Evolutionary conservation across 1,284 basidiomycete genomes (phyloP).

Genomic region (Cryptococcus wingfieldii): DNA sequence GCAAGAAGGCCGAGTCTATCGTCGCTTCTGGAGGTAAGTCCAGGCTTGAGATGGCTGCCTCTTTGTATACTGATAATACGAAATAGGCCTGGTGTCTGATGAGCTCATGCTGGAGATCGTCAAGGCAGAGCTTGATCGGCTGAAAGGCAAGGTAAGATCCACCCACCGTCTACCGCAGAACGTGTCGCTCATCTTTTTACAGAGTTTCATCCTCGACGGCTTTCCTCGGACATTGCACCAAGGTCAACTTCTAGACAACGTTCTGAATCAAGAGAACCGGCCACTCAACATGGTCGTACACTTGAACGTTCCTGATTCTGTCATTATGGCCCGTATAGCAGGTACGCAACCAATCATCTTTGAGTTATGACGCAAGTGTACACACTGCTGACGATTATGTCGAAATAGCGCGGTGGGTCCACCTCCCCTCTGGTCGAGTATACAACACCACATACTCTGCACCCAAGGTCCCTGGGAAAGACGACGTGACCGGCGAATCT

Average conservation of each 20-base stretch:
- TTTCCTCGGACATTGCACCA: conserved; percentile 92
- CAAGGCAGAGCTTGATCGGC: conserved; percentile 43
- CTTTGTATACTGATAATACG: conserved; percentile 1
- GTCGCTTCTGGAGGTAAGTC: conserved; percentile 45
- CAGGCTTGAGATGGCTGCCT: neutral
- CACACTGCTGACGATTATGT: neutral
- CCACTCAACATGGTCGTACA: conserved; percentile 82
- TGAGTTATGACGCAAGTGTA: neutral
- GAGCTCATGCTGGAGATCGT: conserved; percentile 49
- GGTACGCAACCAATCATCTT: conserved; percentile 39
- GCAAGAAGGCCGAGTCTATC: conserved; percentile 41
- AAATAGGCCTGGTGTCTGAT: conserved; percentile 45
- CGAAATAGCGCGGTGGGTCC: conserved; percentile 76
- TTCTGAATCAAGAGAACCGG: conserved; percentile 42
- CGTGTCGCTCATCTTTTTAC: neutral
- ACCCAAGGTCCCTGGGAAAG: conserved; percentile 77
- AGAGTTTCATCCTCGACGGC: conserved; percentile 86
- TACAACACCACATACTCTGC: conserved; percentile 91
- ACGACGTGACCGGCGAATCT: conserved; percentile 89
- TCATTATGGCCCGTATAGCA: conserved; percentile 84
- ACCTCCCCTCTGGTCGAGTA: conserved; percentile 84
- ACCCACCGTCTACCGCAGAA: neutral
- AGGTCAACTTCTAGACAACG: conserved; percentile 71
- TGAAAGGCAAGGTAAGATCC: conserved; percentile 37
- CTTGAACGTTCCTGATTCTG: conserved; percentile 82